Conservation (phyloP, 2,329 filamentous ascomycete species). For the Cordyceps farinosa region DNA sequence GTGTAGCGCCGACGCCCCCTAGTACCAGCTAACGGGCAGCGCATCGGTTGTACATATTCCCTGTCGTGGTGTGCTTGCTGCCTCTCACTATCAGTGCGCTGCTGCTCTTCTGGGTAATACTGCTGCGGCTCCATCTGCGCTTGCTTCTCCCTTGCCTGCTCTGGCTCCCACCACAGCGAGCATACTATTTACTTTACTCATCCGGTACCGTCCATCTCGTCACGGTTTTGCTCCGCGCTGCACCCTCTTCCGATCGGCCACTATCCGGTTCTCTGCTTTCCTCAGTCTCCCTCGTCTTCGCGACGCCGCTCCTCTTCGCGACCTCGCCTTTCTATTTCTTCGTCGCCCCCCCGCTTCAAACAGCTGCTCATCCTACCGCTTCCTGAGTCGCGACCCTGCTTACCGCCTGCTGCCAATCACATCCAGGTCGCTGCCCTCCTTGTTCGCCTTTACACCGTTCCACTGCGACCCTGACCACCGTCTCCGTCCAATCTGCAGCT, state of each 20-base stretch:
- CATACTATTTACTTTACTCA: not conserved
- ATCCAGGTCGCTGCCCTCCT: not conserved
- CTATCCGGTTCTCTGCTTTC: not conserved
- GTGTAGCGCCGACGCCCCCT: not conserved
- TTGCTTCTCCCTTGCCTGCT: not conserved
- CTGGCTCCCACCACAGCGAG: not conserved
- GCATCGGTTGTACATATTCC: conserved; percentile 4
- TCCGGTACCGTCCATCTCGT: conserved; percentile 7
- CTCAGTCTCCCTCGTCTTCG: not conserved
- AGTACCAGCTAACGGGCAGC: not conserved
- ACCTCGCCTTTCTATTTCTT: not conserved
- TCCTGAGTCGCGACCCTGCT: not conserved
- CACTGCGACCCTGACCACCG: not conserved
- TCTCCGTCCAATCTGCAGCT: not conserved
- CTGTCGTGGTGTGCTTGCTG: not conserved
- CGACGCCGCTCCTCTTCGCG: not conserved
- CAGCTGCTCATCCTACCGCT: not conserved
- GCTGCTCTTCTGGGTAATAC: not conserved
- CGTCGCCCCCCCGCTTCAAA: not conserved
- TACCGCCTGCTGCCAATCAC: not conserved
- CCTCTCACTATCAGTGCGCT: not conserved
- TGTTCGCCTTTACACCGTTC: not conserved
- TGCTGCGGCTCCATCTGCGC: conserved; percentile 5
- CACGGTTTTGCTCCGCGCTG: conserved; percentile 4
- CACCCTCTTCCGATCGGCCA: conserved; percentile 9